Percentiles rank a stretch among this genome's conserved stretches.
Evolutionary conservation across 306 rosid species (phyloP).

Genomic region (Carpinus fangiana): DNA sequence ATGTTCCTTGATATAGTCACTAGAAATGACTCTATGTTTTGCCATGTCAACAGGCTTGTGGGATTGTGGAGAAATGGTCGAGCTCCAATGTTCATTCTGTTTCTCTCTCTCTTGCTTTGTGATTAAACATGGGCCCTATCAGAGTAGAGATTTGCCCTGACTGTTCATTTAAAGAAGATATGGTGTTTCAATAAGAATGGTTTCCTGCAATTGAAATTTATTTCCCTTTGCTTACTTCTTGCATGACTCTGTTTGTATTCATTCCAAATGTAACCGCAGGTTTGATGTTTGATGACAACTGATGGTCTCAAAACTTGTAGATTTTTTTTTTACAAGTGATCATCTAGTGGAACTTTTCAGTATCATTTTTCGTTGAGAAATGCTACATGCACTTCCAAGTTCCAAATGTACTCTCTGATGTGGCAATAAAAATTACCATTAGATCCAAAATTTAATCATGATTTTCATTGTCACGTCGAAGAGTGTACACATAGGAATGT

Average conservation of each 20-base stretch:
- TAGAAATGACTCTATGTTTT: slow-evolving; percentile 28
- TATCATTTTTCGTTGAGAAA: slow-evolving; percentile 1
- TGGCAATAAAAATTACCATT: too few species aligned
- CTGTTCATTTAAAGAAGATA: slow-evolving; percentile 30
- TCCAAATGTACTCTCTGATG: too few species aligned
- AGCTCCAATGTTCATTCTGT: slow-evolving; percentile 21
- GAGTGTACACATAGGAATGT: too few species aligned
- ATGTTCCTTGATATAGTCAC: slow-evolving; percentile 11
- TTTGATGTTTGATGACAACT: slow-evolving; percentile 26
- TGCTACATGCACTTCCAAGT: not conserved
- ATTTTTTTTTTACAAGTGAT: slow-evolving; percentile 10
- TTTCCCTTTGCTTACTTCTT: slow-evolving; percentile 11
- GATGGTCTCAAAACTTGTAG: slow-evolving; percentile 12
- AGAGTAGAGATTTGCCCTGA: slow-evolving; percentile 25
- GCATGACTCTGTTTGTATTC: slow-evolving; percentile 26
- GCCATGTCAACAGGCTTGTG: slow-evolving; percentile 44
- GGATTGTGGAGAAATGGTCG: slow-evolving; percentile 24
- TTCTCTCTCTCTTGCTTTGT: slow-evolving; percentile 10
- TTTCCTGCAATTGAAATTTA: slow-evolving; percentile 31
- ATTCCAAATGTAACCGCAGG: slow-evolving; percentile 35
- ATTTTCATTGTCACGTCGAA: too few species aligned
- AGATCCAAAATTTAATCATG: too few species aligned
- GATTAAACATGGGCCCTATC: slow-evolving; percentile 26
- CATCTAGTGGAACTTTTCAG: slow-evolving; percentile 21
- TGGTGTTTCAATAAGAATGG: slow-evolving; percentile 42